Conservation (phyloP, 2,329 filamentous ascomycete species). For the Apiospora kogelbergensis region DNA sequence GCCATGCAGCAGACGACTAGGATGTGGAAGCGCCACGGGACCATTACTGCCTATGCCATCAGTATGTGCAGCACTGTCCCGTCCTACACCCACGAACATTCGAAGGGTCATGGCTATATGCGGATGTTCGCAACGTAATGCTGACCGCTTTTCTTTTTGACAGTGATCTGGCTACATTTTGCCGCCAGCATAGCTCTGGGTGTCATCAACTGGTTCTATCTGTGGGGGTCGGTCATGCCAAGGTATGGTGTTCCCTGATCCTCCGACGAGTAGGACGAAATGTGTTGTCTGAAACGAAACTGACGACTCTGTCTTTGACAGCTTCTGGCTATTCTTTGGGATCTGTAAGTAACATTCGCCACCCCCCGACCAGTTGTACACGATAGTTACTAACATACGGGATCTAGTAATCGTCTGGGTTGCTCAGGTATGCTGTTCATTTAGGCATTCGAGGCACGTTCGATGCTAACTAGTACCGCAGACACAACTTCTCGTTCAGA, state of each 20-base stretch:
- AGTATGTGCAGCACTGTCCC: background rate
- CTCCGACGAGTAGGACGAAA: background rate
- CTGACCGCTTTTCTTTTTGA: background rate
- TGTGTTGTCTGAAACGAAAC: too few species aligned
- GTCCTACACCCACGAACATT: background rate
- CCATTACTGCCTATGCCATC: slow-evolving; percentile 28
- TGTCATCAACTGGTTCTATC: slow-evolving; percentile 29
- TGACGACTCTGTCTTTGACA: background rate
- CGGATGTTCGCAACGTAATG: background rate
- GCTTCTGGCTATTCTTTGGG: slow-evolving; percentile 13
- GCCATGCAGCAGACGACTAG: slow-evolving; percentile 29
- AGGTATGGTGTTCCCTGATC: slow-evolving; percentile 21
- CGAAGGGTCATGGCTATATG: slow-evolving; percentile 19
- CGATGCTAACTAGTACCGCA: background rate
- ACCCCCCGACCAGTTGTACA: background rate
- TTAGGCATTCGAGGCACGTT: accelerated
- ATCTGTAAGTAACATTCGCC: background rate
- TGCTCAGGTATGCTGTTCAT: slow-evolving; percentile 18
- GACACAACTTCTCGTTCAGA: slow-evolving; percentile 44
- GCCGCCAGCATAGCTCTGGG: slow-evolving; percentile 25
- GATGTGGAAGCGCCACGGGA: slow-evolving; percentile 23
- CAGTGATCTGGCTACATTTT: slow-evolving; percentile 34
- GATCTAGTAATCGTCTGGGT: slow-evolving; percentile 8
- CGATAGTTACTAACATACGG: background rate
- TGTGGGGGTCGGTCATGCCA: slow-evolving; percentile 25